phyloP scores from a whole-genome alignment of 2,329 filamentous ascomycete genomes.

The Xylaria sp. region DNA sequence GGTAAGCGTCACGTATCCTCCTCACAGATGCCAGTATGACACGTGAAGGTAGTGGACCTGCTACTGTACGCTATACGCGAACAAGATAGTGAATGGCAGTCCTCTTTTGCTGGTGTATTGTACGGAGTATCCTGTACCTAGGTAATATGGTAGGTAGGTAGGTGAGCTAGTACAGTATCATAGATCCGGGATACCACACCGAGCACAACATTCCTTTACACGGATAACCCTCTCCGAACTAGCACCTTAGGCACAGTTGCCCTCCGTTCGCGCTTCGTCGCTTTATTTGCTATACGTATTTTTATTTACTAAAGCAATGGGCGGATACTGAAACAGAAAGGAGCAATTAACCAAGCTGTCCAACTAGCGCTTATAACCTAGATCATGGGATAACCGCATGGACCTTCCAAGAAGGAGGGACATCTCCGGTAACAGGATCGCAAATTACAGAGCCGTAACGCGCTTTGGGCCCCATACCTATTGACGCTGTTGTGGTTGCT shows the following conservation, averaged over 20 bases:
- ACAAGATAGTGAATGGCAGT: background rate
- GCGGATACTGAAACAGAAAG: constrained; percentile 6
- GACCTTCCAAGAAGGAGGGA: background rate
- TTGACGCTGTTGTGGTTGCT: background rate
- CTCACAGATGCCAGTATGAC: constrained; percentile 21
- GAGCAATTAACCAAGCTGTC: background rate
- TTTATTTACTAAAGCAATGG: background rate
- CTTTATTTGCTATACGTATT: background rate
- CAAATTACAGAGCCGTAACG: background rate
- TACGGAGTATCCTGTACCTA: background rate
- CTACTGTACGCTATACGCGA: background rate
- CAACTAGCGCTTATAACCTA: constrained; percentile 4
- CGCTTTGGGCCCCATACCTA: background rate
- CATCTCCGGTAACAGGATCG: background rate
- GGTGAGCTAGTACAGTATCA: background rate
- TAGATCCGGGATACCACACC: background rate
- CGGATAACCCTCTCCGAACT: background rate
- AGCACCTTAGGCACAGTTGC: background rate
- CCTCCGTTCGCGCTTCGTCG: too few relatives aligned
- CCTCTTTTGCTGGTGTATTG: background rate
- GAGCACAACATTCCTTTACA: background rate
- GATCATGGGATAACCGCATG: background rate
- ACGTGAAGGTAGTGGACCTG: constrained; percentile 25
- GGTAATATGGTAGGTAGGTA: background rate
- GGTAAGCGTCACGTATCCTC: constrained; percentile 24